These are phyloP conservation scores for Aspergillus sp. DNA, from an alignment of 2,329 filamentous ascomycete genomes.

Conservation along the genomic window DNA sequence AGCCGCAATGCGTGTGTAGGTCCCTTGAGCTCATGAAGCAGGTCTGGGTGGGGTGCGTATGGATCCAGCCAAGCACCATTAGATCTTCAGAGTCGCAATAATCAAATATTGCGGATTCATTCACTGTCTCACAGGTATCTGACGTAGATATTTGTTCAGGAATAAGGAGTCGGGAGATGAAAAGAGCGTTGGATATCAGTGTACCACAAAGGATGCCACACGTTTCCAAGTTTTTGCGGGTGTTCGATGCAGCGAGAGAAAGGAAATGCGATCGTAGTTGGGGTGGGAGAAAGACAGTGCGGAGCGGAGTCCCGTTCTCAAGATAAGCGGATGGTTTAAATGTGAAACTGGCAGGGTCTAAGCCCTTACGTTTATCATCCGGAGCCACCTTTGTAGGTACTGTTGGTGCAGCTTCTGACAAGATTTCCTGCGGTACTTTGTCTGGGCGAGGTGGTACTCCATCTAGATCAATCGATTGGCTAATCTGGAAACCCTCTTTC, in stretches of 20 bases:
- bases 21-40: slow-evolving; percentile 98
- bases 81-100: slow-evolving; percentile 84
- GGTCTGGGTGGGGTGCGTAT: slow-evolving; percentile 93
- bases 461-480: slow-evolving; percentile 24
- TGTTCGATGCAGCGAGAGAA: slow-evolving; percentile 72
- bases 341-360: slow-evolving; percentile 61
- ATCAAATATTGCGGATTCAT: slow-evolving; percentile 81
- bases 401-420: slow-evolving; percentile 20
- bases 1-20: slow-evolving; percentile 88
- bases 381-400: slow-evolving; percentile 28
- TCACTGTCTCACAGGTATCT: slow-evolving; percentile 92
- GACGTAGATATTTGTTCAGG: slow-evolving; percentile 86
- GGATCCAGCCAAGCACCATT: slow-evolving; percentile 92
- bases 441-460: slow-evolving; percentile 25
- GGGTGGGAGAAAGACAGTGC: slow-evolving; percentile 82
- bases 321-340: slow-evolving; percentile 85
- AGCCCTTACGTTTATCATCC: slow-evolving; percentile 23
- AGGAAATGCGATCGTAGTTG: slow-evolving; percentile 75
- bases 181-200: slow-evolving; percentile 87
- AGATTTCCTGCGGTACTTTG: slow-evolving; percentile 21
- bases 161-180: slow-evolving; percentile 84
- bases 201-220: slow-evolving; percentile 93
- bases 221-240: slow-evolving; percentile 79
- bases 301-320: slow-evolving; percentile 82
- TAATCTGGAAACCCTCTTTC: slow-evolving; percentile 28